A percentile compares a stretch with the other conserved stretches of the same genome.
Conservation (phyloP, 2,329 filamentous ascomycete genomes). For the Blastomyces silverae region DNA sequence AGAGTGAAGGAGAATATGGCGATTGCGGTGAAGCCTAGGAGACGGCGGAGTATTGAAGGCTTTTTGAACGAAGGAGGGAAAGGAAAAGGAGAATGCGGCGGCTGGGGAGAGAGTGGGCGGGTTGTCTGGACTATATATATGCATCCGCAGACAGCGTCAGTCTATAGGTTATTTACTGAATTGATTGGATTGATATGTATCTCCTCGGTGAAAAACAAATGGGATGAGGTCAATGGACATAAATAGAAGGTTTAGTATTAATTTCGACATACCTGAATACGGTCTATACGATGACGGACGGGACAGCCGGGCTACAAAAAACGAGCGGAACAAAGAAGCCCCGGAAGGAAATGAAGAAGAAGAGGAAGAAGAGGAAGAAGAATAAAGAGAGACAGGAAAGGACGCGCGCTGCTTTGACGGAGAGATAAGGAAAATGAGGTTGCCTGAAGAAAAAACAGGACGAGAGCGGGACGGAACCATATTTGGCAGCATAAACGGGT, state of each 20-base stretch:
- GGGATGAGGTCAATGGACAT: background rate
- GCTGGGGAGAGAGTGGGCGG: background rate
- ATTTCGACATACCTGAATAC: constrained; percentile 5
- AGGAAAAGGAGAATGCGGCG: background rate
- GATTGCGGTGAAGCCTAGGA: constrained; percentile 34
- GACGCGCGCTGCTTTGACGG: background rate
- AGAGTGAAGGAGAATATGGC: constrained; percentile 31
- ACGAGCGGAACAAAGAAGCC: background rate
- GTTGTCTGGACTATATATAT: constrained; percentile 14
- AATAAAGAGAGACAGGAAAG: background rate
- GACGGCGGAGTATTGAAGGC: constrained; percentile 30
- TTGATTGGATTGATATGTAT: background rate
- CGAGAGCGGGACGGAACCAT: constrained; percentile 1
- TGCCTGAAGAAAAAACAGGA: background rate
- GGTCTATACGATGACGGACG: background rate
- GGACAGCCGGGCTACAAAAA: background rate
- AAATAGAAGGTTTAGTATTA: background rate
- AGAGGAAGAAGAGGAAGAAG: background rate
- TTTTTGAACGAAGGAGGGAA: constrained; percentile 1
- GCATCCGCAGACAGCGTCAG: background rate
- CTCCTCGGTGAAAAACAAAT: background rate
- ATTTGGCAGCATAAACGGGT: background rate
- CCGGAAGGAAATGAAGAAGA: background rate
- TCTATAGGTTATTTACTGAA: background rate
- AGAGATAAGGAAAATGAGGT: background rate